Evolutionary conservation across 2,329 filamentous ascomycete genomes (phyloP), one percentile per base, ranked within the genome.

Genomic region (Cryphonectria carpinicola): DNA sequence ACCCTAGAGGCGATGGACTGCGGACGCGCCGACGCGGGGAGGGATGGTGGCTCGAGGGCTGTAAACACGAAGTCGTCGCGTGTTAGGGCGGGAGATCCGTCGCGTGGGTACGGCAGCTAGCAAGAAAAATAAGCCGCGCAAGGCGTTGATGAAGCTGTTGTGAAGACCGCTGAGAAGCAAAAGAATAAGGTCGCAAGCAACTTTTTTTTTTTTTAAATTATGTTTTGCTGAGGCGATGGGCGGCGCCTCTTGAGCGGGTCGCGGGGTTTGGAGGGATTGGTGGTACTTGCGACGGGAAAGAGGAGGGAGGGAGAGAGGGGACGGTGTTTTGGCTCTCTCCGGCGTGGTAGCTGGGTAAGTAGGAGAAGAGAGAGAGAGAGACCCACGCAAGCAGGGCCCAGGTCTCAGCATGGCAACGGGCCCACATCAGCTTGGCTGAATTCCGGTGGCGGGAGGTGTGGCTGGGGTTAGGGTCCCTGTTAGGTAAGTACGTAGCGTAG

Each of bases 1-100:
- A 41, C 61, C 54, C 19, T 46, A 4, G 39, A 22, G 22, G 68
- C 54, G 69, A 69, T 69, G 61, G 32, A 25, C 64, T 52, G 60
- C 39, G 37, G 68, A 71, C 71, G 71, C 71, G 69, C 58, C 63
- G 62, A 66, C 68, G 71, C 68, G 68, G 28, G 66, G 19, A n/a
- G 19, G 37, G 54, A 62, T 67, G 65, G 43, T 61, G 68, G 52
- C 56, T 70, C 66, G 71, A 69, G 56, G 52, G 54, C 32, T 28
- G 68, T 70, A 66, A 66, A 66, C 68, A 72, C 67, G 66, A 66
- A 49, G 70, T 41, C 25, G 64, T 65, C 71, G 69, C 69, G 71
- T 68, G 71, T 65, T 28, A 19, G 61, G 25, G 39, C 61, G 22
- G 63, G 35, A 35, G 56, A 43, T 19, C 22, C 65, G 71, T 61